Percentiles rank a stretch among this genome's conserved stretches.
phyloP scores from a whole-genome alignment of 2,329 filamentous ascomycete species.

The Sarocladium oryzae region DNA sequence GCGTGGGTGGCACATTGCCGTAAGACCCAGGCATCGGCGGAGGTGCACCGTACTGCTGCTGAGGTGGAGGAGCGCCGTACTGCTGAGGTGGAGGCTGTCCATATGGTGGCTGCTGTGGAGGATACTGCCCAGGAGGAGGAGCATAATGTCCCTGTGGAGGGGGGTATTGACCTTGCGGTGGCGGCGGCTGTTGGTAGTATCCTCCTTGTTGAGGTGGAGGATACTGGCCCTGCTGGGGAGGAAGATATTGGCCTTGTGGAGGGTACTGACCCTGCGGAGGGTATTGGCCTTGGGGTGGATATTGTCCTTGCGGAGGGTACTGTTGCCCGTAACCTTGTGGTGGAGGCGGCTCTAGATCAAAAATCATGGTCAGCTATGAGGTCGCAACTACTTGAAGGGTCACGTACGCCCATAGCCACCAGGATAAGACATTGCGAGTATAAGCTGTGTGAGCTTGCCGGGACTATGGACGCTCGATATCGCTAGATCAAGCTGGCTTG shows the following conservation, averaged over 20 bases:
- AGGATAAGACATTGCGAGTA: constrained; percentile 35
- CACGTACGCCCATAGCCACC: constrained; percentile 30
- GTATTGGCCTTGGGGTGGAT: constrained; percentile 26
- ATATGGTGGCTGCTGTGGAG: constrained; percentile 25
- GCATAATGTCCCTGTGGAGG: constrained; percentile 16
- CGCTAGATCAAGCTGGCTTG: not conserved
- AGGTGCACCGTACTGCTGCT: constrained; percentile 29
- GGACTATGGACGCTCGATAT: not conserved
- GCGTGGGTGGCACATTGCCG: constrained; percentile 42
- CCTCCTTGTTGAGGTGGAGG: constrained; percentile 22
- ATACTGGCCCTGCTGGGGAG: constrained; percentile 15
- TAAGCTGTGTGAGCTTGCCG: no score
- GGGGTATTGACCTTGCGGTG: constrained; percentile 11
- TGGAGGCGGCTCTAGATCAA: constrained; percentile 23
- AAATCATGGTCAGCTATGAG: constrained; percentile 12
- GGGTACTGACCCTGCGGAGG: constrained; percentile 25
- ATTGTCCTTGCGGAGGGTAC: constrained; percentile 23
- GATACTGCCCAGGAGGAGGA: constrained; percentile 16
- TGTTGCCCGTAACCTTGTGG: constrained; percentile 34
- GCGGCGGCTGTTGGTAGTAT: constrained; percentile 24
- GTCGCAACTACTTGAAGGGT: not conserved
- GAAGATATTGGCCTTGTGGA: constrained; percentile 24
- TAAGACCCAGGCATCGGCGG: constrained; percentile 22
- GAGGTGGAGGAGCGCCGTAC: constrained; percentile 31
- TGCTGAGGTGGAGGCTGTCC: constrained; percentile 21